A percentile compares a stretch with the other conserved stretches of the same genome.
These are phyloP conservation scores for Pueraria montana DNA, from an alignment of 306 rosid species.

Conservation along the genomic window DNA sequence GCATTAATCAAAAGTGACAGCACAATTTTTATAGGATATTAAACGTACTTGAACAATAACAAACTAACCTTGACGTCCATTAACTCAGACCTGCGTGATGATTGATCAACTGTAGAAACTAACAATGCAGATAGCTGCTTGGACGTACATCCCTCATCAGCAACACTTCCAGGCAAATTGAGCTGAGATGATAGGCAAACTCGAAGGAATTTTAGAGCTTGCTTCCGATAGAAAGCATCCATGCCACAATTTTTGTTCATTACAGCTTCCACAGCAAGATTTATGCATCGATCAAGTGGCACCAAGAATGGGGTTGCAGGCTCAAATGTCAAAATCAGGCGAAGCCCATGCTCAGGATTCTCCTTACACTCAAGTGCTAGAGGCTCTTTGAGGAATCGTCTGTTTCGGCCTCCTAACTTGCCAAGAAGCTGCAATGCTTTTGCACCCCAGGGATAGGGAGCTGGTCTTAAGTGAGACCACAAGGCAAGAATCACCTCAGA, in stretches of 20 bases:
- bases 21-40: conserved; percentile 9
- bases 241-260: conserved; percentile 75
- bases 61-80: conserved; percentile 81
- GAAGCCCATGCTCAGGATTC: conserved; percentile 97
- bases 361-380: conserved; percentile 96
- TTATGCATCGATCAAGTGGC: conserved; percentile 97
- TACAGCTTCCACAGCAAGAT: conserved; percentile 93
- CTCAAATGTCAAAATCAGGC: conserved; percentile 97
- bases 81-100: conserved; percentile 79
- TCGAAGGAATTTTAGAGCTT: conserved; percentile 90
- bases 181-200: conserved; percentile 97
- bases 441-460: conserved; percentile 94
- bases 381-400: conserved; percentile 98
- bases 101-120: conserved; percentile 77
- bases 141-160: conserved; percentile 79
- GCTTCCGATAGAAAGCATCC: conserved; percentile 87
- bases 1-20: conserved; percentile 5
- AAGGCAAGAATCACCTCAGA: conserved; percentile 92
- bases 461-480: conserved; percentile 97
- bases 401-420: conserved; percentile 96
- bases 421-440: conserved; percentile 99
- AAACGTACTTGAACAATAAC: conserved; percentile 15
- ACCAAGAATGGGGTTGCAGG: conserved; percentile 99
- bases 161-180: conserved; percentile 88
- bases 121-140: conserved; percentile 80